Evolutionary conservation across 78 protist genomes (phyloP).

Genomic region (Chrysochromulina tobinii): DNA sequence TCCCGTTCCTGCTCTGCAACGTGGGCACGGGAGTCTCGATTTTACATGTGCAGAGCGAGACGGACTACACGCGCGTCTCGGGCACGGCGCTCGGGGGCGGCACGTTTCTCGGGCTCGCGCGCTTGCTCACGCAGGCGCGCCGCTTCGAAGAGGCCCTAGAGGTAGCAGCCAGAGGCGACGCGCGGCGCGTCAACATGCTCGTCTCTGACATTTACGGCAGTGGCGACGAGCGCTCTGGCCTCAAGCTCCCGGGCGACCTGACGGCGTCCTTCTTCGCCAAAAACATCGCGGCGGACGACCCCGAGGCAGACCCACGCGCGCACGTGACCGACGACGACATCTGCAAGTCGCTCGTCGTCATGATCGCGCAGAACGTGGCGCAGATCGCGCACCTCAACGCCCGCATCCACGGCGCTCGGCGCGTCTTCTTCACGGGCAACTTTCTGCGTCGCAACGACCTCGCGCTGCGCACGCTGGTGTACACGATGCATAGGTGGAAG

Average conservation of each 20-base stretch:
- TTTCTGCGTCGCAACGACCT: slow-evolving; percentile 4
- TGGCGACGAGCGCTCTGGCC: neutral
- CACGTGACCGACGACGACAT: neutral
- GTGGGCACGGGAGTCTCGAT: neutral
- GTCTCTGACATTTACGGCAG: slow-evolving; percentile 39
- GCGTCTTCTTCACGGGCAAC: slow-evolving; percentile 13
- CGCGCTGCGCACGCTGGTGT: neutral
- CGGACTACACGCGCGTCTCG: neutral
- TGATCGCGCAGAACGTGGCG: neutral
- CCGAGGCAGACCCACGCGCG: neutral
- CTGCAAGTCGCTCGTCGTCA: neutral
- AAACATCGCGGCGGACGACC: neutral
- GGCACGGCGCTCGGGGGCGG: slow-evolving; percentile 49
- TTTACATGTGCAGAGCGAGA: neutral
- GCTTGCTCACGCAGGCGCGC: neutral
- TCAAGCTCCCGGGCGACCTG: neutral
- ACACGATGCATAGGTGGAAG: neutral
- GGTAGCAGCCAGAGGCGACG: neutral
- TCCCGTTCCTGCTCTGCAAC: neutral
- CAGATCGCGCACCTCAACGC: neutral
- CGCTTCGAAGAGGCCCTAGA: neutral
- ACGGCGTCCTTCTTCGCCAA: neutral
- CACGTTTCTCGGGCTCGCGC: slow-evolving; percentile 39
- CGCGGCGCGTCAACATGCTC: neutral
- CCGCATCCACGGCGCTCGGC: neutral